Evolutionary conservation across 2,329 filamentous ascomycete species (phyloP).

Genomic region (Xylariaceae sp.): DNA sequence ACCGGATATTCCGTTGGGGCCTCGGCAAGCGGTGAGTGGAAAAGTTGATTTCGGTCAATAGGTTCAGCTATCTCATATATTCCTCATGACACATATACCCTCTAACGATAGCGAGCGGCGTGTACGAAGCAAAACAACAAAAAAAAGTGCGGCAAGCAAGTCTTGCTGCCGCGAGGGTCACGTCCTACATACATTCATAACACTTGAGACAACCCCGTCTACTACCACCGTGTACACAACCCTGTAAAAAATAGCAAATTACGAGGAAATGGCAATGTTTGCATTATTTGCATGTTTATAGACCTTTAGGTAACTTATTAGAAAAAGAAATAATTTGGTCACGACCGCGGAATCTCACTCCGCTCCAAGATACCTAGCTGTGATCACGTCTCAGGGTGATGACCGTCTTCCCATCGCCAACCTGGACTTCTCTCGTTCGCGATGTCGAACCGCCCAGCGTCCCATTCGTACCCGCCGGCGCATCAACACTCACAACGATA

Average conservation of each 20-base stretch:
- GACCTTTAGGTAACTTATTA: neutral
- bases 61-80: slow-evolving; percentile 1
- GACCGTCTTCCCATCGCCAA: slow-evolving; percentile 15
- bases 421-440: neutral
- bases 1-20: slow-evolving; percentile 76
- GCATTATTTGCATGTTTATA: slow-evolving; percentile 1
- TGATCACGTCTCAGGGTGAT: neutral
- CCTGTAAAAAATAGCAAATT: slow-evolving; percentile 16
- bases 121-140: slow-evolving; percentile 2
- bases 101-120: neutral
- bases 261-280: slow-evolving; percentile 13
- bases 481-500: slow-evolving; percentile 29
- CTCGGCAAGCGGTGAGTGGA: slow-evolving; percentile 54
- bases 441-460: slow-evolving; percentile 24
- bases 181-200: neutral
- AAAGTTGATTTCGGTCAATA: neutral
- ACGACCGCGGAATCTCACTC: neutral
- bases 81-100: slow-evolving; percentile 4
- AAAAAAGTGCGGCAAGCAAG: neutral
- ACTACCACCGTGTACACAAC: slow-evolving; percentile 11
- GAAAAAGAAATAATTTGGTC: neutral
- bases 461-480: slow-evolving; percentile 32
- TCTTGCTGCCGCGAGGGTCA: neutral
- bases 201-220: neutral
- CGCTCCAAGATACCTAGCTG: neutral